Evolutionary conservation across 2,329 filamentous ascomycete genomes (phyloP), one percentile per base, ranked within the genome.

Genomic region (Aspergillus piperis): DNA sequence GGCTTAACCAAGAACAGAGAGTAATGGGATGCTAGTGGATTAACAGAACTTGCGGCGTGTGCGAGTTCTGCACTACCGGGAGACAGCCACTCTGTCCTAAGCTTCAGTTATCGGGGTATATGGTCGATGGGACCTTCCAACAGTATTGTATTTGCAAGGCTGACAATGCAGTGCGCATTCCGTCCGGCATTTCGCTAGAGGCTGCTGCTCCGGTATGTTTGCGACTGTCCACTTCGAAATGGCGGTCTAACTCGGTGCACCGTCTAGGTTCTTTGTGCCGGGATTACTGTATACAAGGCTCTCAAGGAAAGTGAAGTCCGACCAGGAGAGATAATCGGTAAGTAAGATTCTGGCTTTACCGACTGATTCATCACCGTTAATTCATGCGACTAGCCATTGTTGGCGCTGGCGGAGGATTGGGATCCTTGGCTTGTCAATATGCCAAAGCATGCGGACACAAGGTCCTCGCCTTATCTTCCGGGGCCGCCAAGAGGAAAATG

Each of bases 41-140:
- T 70, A 95, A 96, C 78, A 90, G 91, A 66, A 88, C 89, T 44
- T 97, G 93, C 78, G 82, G 95, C 59, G 78, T 82, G 67, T 97
- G 93, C 80, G 83, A 86, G 67, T 96, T 90, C 83, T 96, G 93
- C 81, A 86, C 88, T 71, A 83, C 86, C 69, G 78, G 85, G 49
- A 89, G 96, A 70, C 91, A 96, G 78, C 89, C 91, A 3, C 87
- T 96, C 5, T 97, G 93, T 81, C 76, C 84, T 13, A 81, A 90
- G 63, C 86, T 90, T 21, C 80, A 86, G 32, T 85, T 96, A 47
- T 95, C 91, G 1, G 93, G 93, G 57, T 96, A 95, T 82, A 96
- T 91, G 8, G 91, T 96, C 74, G 91, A 96, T 75, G 93, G 93
- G 42, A 88, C 88, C 54, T 97, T 97, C 84, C 93, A 97, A 81